phyloP scores from a whole-genome alignment of 768 basidiomycete genomes.

The Hericium alpestre region DNA sequence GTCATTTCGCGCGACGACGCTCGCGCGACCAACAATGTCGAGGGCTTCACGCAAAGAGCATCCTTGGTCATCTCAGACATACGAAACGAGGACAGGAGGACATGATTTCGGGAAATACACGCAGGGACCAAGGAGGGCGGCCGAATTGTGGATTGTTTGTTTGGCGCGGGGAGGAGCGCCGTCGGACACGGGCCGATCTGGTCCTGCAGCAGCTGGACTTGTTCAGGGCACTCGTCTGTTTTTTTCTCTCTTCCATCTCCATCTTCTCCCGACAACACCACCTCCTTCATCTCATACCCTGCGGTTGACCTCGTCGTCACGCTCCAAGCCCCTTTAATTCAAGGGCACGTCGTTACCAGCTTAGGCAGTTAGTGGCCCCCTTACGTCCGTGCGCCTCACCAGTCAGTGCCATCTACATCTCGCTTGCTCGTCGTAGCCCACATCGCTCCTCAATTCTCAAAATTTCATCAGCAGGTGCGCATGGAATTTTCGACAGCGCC shows the following conservation, averaged over 20 bases:
- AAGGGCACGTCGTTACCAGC: neutral
- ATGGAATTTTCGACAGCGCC: constrained; percentile 12
- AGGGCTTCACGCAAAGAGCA: too few relatives aligned
- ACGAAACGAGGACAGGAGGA: too few relatives aligned
- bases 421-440: neutral
- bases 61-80: too few relatives aligned
- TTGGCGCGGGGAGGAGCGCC: neutral
- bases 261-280: neutral
- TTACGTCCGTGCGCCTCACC: neutral
- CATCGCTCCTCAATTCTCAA: neutral
- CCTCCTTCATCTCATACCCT: neutral
- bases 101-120: too few relatives aligned
- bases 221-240: neutral
- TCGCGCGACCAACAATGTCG: too few relatives aligned
- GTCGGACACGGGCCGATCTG: neutral
- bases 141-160: neutral
- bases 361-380: neutral
- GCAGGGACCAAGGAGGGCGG: neutral
- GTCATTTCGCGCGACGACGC: too few relatives aligned
- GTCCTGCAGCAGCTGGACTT: neutral
- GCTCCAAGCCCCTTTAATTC: neutral
- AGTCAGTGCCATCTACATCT: neutral
- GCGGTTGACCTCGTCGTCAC: neutral
- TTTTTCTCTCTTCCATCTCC: neutral
- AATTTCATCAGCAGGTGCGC: neutral